phyloP scores from a whole-genome alignment of 2,329 filamentous ascomycete genomes.

The Pseudogymnoascus pannorum region DNA sequence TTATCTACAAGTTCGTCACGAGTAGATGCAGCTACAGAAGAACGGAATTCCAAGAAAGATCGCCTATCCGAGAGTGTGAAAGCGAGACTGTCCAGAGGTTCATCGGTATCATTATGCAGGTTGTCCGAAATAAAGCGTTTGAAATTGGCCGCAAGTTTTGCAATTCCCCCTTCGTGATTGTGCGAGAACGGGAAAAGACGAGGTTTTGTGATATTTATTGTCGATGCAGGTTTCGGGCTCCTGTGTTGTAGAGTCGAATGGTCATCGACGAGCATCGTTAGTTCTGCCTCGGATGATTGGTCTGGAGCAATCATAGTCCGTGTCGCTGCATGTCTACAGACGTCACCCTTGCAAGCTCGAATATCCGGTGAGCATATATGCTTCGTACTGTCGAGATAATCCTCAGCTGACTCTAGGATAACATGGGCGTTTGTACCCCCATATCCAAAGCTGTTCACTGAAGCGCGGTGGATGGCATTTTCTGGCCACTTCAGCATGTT shows the following conservation, averaged over 20 bases:
- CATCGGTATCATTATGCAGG: not conserved
- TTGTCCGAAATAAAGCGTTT: not conserved
- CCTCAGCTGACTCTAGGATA: too few relatives aligned
- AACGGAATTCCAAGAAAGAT: not conserved
- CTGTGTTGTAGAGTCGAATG: too few relatives aligned
- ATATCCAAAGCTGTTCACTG: conserved; percentile 32
- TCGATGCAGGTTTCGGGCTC: too few relatives aligned
- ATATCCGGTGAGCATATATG: too few relatives aligned
- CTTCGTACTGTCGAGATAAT: too few relatives aligned
- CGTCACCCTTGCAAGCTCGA: too few relatives aligned
- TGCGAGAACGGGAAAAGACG: too few relatives aligned
- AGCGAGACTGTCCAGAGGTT: not conserved
- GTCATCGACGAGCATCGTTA: too few relatives aligned
- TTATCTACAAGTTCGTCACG: not conserved
- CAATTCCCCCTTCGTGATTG: not conserved
- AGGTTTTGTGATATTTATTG: too few relatives aligned
- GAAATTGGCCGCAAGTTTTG: not conserved
- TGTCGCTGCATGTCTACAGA: too few relatives aligned
- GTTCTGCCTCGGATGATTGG: too few relatives aligned
- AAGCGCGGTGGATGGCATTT: conserved; percentile 8
- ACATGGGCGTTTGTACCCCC: conserved; percentile 41
- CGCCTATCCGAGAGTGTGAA: not conserved
- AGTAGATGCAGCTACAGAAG: not conserved
- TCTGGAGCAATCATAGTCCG: too few relatives aligned
- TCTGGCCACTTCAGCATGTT: not conserved